Percentiles rank a stretch among this genome's conserved stretches.
These are phyloP conservation scores for Verticillium albo-atrum DNA, from an alignment of 2,329 filamentous ascomycete species.

Conservation along the genomic window DNA sequence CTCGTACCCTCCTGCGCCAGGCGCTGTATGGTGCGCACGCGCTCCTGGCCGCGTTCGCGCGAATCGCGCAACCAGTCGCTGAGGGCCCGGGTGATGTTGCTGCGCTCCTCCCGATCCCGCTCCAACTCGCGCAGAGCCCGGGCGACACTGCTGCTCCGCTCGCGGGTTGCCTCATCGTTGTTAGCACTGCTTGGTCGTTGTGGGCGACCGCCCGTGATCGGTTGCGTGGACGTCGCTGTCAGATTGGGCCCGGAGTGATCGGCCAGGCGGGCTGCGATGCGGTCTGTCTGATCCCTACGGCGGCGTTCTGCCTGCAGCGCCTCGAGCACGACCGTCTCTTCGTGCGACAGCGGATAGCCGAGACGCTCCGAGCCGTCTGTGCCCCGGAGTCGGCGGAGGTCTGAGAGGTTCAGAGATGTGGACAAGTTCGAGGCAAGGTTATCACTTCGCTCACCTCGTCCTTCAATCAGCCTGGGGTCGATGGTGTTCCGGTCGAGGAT, in stretches of 20 bases:
- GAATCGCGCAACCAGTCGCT: slow-evolving; percentile 32
- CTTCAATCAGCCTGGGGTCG: slow-evolving; percentile 47
- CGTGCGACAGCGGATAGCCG: slow-evolving; percentile 38
- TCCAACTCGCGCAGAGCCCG: slow-evolving; percentile 12
- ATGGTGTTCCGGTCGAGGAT: slow-evolving; percentile 53
- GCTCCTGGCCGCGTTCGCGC: slow-evolving; percentile 26
- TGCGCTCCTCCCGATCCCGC: background rate
- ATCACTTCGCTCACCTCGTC: slow-evolving; percentile 38
- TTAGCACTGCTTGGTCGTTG: slow-evolving; percentile 8
- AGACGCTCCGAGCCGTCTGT: slow-evolving; percentile 2
- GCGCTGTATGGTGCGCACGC: slow-evolving; percentile 22
- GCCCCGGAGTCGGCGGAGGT: slow-evolving; percentile 7
- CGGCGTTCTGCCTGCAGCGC: slow-evolving; percentile 50
- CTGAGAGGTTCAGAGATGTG: slow-evolving; percentile 29
- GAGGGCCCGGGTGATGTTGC: background rate
- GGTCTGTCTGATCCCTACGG: slow-evolving; percentile 34
- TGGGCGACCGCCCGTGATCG: background rate
- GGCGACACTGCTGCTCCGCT: slow-evolving; percentile 25
- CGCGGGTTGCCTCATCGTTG: slow-evolving; percentile 20
- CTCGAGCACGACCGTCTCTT: slow-evolving; percentile 53
- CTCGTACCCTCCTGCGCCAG: slow-evolving; percentile 14
- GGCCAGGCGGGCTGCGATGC: slow-evolving; percentile 9
- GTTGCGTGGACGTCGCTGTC: background rate
- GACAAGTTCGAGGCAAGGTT: slow-evolving; percentile 16
- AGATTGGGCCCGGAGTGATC: slow-evolving; percentile 3